Evolutionary conservation across 495 filamentous ascomycete genomes (phyloP), one percentile per base, ranked within the genome.

Genomic region (Corynascus novoguineensis): DNA sequence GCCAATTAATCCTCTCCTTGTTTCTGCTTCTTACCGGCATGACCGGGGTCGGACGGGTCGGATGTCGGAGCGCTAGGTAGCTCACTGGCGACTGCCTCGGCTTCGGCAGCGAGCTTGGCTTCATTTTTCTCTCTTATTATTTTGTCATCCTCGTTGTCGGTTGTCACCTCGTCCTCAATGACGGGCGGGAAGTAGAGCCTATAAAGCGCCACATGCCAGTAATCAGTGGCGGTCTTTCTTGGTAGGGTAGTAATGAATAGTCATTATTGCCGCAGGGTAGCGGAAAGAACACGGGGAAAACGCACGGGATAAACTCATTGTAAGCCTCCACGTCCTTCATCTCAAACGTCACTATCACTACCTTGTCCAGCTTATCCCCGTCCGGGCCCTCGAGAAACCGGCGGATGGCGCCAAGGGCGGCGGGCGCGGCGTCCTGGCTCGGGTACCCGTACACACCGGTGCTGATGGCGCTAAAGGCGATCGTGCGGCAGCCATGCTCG

Each of bases 391-490:
- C 41, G 55, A 97, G 64, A 64, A 90, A 97, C 28, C 75, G 68
- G 47, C 85, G 82, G 17, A 95, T 86, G 11, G 88, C 83, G 32
- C 77, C 72, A 50, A 86, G 69, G 2, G 88, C 93, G 38, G 82
- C 76, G 21, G 72, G 63, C 1, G 90, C 89, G 14, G 92, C 93
- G 29, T 83, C 76, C 3, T 64, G 56, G 63, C 82, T 86, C 4
- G 92, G 92, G 67, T 95, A 98, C 7, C 90, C 90, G 67, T 95
- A 97, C 0, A 95, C 66, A 1, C 93, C 93, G 10, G 92, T 96
- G 62, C 89, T 93, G 48, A 98, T 71, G 32, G 83, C 85, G 24
- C 81, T 79, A 64, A 98, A 97, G 0, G 90, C 93, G 53, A 98
- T 81, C 48, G 79, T 86, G 63, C 77, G 81, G 61, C 86, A 78